Evolutionary conservation across 345 rosid species (phyloP).

Genomic region (Jatropha curcas): DNA sequence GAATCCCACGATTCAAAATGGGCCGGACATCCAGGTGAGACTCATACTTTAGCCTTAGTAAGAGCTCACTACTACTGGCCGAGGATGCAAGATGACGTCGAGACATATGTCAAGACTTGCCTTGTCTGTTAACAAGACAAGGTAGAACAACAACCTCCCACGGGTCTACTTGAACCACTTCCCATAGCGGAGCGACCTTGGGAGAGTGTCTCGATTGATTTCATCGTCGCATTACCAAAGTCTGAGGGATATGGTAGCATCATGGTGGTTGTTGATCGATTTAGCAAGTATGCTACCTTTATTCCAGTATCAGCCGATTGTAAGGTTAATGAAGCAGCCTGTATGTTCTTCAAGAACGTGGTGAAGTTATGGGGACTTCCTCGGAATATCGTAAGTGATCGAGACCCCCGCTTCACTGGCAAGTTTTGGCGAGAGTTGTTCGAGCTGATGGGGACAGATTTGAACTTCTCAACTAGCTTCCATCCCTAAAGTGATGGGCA

Average conservation of each 20-base stretch:
- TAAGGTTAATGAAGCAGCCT: background rate
- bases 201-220: background rate
- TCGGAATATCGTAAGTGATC: background rate
- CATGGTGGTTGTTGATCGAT: background rate
- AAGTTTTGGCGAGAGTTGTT: background rate
- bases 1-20: background rate
- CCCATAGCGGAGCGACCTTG: background rate
- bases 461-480: background rate
- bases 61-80: background rate
- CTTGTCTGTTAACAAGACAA: too few relatives aligned
- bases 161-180: too few relatives aligned
- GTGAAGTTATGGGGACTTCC: background rate
- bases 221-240: background rate
- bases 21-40: background rate
- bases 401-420: background rate
- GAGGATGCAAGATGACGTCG: background rate
- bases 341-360: background rate
- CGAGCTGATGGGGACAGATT: background rate
- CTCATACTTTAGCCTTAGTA: background rate
- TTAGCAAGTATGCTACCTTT: background rate
- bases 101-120: background rate
- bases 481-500: too few relatives aligned
- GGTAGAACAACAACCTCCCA: too few relatives aligned
- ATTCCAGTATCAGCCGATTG: background rate
- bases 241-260: background rate